Evolutionary conservation across 1,284 basidiomycete species (phyloP).

Genomic region (Agroathelia rolfsii): DNA sequence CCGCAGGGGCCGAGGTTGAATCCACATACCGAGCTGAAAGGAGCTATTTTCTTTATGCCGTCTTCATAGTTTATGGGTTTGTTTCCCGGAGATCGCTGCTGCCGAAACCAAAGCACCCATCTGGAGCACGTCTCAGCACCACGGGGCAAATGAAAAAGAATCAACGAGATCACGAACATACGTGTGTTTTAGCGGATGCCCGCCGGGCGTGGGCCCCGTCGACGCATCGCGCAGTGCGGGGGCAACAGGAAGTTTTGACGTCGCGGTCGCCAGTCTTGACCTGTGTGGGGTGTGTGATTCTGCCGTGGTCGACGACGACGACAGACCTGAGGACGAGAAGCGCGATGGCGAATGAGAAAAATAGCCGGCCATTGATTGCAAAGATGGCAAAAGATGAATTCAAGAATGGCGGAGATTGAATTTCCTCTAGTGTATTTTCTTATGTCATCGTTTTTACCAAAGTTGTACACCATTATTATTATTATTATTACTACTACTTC

Average conservation of each 20-base stretch:
- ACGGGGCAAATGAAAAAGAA: conserved; percentile 7
- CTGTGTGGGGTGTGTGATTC: conserved; percentile 44
- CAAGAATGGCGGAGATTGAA: too few relatives aligned
- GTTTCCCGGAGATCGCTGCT: too few relatives aligned
- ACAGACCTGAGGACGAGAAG: conserved; percentile 55
- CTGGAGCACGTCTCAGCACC: too few relatives aligned
- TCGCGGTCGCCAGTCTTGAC: conserved; percentile 21
- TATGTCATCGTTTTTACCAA: neutral
- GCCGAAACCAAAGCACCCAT: too few relatives aligned
- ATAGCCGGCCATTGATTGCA: conserved; percentile 1
- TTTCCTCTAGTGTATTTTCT: neutral
- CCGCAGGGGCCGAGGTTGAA: conserved; percentile 6
- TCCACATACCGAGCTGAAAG: too few relatives aligned
- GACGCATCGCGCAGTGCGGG: too few relatives aligned
- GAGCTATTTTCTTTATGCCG: too few relatives aligned
- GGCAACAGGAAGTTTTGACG: too few relatives aligned
- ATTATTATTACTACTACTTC: too few relatives aligned
- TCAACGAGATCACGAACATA: conserved; percentile 61
- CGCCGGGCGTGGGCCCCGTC: conserved; percentile 21
- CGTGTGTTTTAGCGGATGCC: conserved; percentile 76
- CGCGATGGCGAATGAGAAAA: conserved; percentile 26
- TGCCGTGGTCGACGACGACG: too few relatives aligned
- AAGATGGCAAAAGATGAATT: conserved; percentile 17
- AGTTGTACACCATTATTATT: too few relatives aligned
- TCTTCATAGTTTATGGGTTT: too few relatives aligned